Evolutionary conservation across 495 filamentous ascomycete genomes (phyloP), one percentile per base, ranked within the genome.

Genomic region (Podospora sp.): DNA sequence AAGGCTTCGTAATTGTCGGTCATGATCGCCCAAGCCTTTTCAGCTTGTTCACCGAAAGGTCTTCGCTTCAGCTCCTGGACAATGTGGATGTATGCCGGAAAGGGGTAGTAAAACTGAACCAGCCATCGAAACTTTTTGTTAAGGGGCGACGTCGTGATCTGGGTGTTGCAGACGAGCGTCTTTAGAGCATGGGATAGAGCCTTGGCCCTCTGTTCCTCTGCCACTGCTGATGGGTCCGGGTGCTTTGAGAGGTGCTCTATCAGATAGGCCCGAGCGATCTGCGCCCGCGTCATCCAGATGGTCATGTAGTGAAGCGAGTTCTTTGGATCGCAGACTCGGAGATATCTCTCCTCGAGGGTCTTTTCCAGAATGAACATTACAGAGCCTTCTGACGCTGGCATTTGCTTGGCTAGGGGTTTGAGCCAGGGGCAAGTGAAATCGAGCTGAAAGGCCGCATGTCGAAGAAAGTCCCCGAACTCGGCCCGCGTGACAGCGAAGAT

Each of bases 291-390:
- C 40, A 68, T 76, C 85, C 83, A 88, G 12, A 85, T 77, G 0
- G 85, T 84, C 76, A 86, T 82, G 65, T 77, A 82, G 66, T 88
- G 85, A 14, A 87, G 72, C 0, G 85, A 79, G 68, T 82, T 85
- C 8, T 80, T 78, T 7, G 72, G 74, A 62, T 86, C 71, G 60
- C 84, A 86, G 59, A 71, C 76, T 8, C 68, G 69, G 53, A 88
- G 76, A 71, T 84, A 85, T 65, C 77, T 73, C 0, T 84, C 75
- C 62, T 85, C 79, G 6, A 89, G 74, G 22, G 60, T 75, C 16
- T 75, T 73, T 66, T 85, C 82, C 3, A 87, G 60, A 0, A 68
- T 60, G 21, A 25, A 69, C 7, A 88, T 24, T 50, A 46, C 21
- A 12, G 66, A 36, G 64, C 59, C 66, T 2, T 33, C 29, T 2